Conservation (phyloP, 495 filamentous ascomycete species). For the Trichoderma parareesei region DNA sequence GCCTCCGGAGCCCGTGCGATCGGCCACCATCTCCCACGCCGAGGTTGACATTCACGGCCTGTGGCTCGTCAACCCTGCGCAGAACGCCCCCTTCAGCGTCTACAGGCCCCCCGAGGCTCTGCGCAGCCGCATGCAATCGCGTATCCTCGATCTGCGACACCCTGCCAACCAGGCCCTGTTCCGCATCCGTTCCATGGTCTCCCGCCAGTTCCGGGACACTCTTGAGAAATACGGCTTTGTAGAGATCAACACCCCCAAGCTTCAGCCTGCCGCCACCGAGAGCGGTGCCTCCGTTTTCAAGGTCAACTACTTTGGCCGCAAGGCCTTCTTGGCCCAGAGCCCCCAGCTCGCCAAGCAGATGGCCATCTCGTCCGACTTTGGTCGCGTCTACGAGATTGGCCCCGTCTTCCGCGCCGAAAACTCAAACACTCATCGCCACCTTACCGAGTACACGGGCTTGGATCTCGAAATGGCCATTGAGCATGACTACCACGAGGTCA, state of each 20-base stretch:
- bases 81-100: conserved; percentile 15
- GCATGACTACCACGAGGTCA: conserved; percentile 84
- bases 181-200: conserved; percentile 66
- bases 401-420: conserved; percentile 97
- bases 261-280: conserved; percentile 84
- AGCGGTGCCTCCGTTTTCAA: conserved; percentile 93
- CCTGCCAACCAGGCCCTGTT: conserved; percentile 83
- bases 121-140: conserved; percentile 44
- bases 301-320: conserved; percentile 85
- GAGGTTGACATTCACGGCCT: conserved; percentile 49
- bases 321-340: conserved; percentile 84
- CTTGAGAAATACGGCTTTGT: conserved; percentile 72
- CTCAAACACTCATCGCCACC: conserved; percentile 90
- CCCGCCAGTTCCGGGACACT: conserved; percentile 69
- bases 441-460: conserved; percentile 92
- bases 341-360: conserved; percentile 94
- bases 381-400: conserved; percentile 84
- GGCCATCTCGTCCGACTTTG: conserved; percentile 86
- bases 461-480: conserved; percentile 93
- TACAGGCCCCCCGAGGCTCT: conserved; percentile 18
- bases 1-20: conserved; percentile 57
- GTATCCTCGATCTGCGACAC: conserved; percentile 77
- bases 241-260: conserved; percentile 89
- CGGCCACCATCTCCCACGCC: conserved; percentile 4
- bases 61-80: conserved; percentile 22